Base-by-base conservation (phyloP, 1,284 basidiomycete species). In the Pulveroboletus sp. region DNA sequence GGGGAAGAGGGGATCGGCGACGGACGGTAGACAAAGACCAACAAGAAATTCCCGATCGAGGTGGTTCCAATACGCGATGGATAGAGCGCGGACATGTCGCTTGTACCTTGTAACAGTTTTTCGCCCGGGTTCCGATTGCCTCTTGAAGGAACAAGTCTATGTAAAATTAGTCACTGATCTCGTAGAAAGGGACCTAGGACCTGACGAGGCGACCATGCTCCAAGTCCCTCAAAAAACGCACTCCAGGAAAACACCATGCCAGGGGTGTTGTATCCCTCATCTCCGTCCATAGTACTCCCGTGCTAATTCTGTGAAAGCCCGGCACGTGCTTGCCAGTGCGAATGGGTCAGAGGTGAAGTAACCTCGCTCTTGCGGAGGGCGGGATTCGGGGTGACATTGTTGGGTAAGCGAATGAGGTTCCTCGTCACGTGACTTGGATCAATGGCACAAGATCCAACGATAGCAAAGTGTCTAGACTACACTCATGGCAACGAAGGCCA, bases 401-500 rank as follows among this genome's bases (percentile, higher is more conserved):
- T n/a, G n/a, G n/a, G n/a, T n/a, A n/a, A n/a, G n/a, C n/a, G n/a
- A n/a, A n/a, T n/a, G n/a, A n/a, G n/a, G n/a, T n/a, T n/a, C n/a
- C 24, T 26, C 18, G 8, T 26, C 39, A 45, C 45, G 15, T n/a
- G 45, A 26, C 26, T 38, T 36, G 22, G n/a, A n/a, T n/a, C n/a
- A n/a, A n/a, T n/a, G n/a, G n/a, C n/a, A n/a, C n/a, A n/a, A n/a
- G n/a, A n/a, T n/a, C n/a, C n/a, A n/a, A n/a, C n/a, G n/a, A n/a
- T n/a, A n/a, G n/a, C n/a, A n/a, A n/a, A n/a, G n/a, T n/a, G 14
- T 42, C 22, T 1, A 5, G 25, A 29, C n/a, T 18, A 40, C 39
- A 5, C 38, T 43, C 45, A 81, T 80, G 69, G 36, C 74, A 20
- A 55, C 76, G 25, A 85, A 87, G 52, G 52, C 71, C 24, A 87